These are phyloP conservation scores for Lathyrus oleraceus DNA, from an alignment of 306 rosid species.

Conservation along the genomic window DNA sequence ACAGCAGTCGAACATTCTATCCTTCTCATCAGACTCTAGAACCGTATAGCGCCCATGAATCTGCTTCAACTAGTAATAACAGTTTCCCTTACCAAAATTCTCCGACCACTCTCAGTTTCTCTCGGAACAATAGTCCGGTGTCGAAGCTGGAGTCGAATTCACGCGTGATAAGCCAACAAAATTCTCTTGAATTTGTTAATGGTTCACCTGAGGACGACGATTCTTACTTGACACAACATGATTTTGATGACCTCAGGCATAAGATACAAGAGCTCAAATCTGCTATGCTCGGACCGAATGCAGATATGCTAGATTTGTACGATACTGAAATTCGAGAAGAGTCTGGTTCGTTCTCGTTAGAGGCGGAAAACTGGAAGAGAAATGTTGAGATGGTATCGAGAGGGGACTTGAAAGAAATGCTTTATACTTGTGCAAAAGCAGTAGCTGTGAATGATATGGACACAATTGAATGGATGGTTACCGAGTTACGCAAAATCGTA, in stretches of 20 bases:
- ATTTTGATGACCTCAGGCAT: constrained; percentile 62
- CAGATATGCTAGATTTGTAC: constrained; percentile 43
- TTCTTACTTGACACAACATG: constrained; percentile 57
- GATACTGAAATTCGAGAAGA: constrained; percentile 35
- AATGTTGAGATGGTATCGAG: constrained; percentile 52
- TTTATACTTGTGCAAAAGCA: constrained; percentile 77
- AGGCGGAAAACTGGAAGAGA: constrained; percentile 58
- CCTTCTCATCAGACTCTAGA: constrained; percentile 48
- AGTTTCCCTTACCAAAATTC: constrained; percentile 65
- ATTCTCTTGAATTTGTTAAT: constrained; percentile 50
- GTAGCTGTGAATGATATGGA: constrained; percentile 57
- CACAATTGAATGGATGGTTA: constrained; percentile 65
- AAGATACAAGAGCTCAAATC: constrained; percentile 81
- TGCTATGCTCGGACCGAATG: constrained; percentile 65
- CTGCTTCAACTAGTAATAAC: constrained; percentile 58
- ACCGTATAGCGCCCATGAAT: constrained; percentile 59
- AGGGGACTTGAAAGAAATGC: constrained; percentile 78
- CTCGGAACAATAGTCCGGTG: constrained; percentile 60
- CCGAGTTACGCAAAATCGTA: constrained; percentile 76
- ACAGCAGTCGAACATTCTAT: constrained; percentile 48
- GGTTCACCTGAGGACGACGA: constrained; percentile 57
- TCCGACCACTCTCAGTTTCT: constrained; percentile 48
- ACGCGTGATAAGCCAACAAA: constrained; percentile 38
- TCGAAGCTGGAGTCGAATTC: constrained; percentile 67
- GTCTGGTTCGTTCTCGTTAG: constrained; percentile 35